Evolutionary conservation across 768 basidiomycete species (phyloP), one percentile per base, ranked within the genome.

Genomic region (Russula emetica): DNA sequence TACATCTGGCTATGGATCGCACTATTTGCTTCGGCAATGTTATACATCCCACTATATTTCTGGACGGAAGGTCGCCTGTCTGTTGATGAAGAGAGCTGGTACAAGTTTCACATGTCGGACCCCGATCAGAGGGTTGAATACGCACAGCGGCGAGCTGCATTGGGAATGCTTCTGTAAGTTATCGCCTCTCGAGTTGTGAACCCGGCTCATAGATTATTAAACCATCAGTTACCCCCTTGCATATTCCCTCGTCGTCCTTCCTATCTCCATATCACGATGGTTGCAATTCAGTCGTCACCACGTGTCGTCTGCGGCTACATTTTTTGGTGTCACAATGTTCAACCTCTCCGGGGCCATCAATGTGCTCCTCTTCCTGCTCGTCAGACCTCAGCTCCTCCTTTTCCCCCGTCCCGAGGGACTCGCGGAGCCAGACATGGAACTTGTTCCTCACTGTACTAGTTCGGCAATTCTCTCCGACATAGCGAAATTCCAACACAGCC

Each of bases 1-100:
- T 80, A 80, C 58, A 30, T 78, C 20, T 80, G 80, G 80, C 71
- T 80, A 45, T 80, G 80, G 80, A 50, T 77, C 40, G 73, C 78
- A 6, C 70, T 79, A 8, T 66, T 69, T 34, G 62, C 75, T 49
- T 78, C 78, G 7, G 58, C 72, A 24, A 20, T 75, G 3, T 60
- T 73, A 1, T 80, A 79, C 62, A 66, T 75, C 58, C 72, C 74
- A 0, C 72, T 79, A 18, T 78, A 73, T 67, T 70, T 78, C 61
- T 75, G 76, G 72, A 71, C 72, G 16, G 69, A 72, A 18, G 76
- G 76, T 5, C 75, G 75, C 66, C 70, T 78, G 58, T 67, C 67
- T 22, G 67, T 74, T n/a, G 67, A 73, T 59, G 67, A 71, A 14
- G 52, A 68, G 5, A 63, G 11, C 10, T 34, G 36, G 36, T 36